phyloP scores from a whole-genome alignment of 2,329 filamentous ascomycete genomes.

The Neofusicoccum ribis region DNA sequence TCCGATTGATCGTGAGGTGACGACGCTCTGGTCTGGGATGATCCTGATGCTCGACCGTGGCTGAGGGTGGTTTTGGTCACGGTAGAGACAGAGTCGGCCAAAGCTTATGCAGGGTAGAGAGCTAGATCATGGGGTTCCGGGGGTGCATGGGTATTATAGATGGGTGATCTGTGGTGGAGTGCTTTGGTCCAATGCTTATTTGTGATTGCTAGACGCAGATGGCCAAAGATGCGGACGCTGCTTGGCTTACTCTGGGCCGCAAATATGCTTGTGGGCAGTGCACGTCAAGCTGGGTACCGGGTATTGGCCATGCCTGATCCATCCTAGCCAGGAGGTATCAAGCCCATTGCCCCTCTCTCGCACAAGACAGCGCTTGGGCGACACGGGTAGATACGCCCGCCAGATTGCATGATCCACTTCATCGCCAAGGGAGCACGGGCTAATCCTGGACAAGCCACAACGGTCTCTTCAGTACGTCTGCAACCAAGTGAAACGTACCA shows the following conservation, averaged over 20 bases:
- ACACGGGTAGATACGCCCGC: slow-evolving; percentile 2
- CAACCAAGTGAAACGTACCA: slow-evolving; percentile 9
- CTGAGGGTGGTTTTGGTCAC: slow-evolving; percentile 1
- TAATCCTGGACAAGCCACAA: slow-evolving; percentile 14
- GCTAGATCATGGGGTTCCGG: slow-evolving; percentile 6
- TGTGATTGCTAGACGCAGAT: slow-evolving; percentile 10
- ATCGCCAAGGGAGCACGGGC: slow-evolving; percentile 13
- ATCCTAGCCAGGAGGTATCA: not conserved
- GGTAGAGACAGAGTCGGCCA: slow-evolving; percentile 12
- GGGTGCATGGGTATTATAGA: slow-evolving; percentile 17
- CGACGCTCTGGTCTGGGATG: slow-evolving; percentile 3
- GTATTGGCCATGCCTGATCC: slow-evolving; percentile 3
- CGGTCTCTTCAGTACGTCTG: slow-evolving; percentile 16
- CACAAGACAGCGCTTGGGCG: not conserved
- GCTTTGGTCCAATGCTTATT: slow-evolving; percentile 11
- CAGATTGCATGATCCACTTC: slow-evolving; percentile 15
- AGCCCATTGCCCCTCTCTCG: slow-evolving; percentile 6
- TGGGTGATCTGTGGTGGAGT: not conserved
- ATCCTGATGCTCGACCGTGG: slow-evolving; percentile 13
- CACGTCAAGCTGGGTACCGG: slow-evolving; percentile 7
- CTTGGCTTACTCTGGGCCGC: not conserved
- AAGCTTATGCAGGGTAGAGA: not conserved
- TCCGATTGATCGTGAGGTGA: slow-evolving; percentile 9
- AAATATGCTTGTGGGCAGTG: not conserved
- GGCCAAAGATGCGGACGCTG: not conserved